Base-by-base conservation (phyloP, 768 basidiomycete species). In the Amanita phalloides region DNA sequence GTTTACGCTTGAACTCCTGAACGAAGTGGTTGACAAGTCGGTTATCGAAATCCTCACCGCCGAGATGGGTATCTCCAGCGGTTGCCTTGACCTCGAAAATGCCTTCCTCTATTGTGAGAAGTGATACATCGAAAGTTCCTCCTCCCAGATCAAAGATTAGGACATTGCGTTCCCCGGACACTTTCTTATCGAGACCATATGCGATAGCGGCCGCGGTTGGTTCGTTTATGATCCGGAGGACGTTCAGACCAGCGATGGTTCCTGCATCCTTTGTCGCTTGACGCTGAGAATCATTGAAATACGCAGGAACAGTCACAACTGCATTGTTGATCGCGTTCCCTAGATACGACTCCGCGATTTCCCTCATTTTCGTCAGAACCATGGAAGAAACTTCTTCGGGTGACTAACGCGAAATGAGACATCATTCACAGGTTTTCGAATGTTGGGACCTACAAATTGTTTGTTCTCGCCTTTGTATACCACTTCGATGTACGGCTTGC, bases 271-370 rank as follows among this genome's bases (percentile, higher is more conserved):
- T 98, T 61, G 95, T 98, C 20, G 95, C 95, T 64, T 95, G 92
- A 65, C 95, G 89, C 66, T 98, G 95, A 23, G 95, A 94, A 74
- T 98, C 93, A 69, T 98, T 98, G 79, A 97, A 97, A 77, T 97
- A 97, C 35, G 94, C 93, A 30, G 94, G 94, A 56, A 97, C 86
- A 25, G 93, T 95, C 62, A 97, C 85, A 60, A 98, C 95, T 51
- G 95, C 95, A 68, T 94, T 92, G 68, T 67, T 83, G 66, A 93
- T 73, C 51, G 74, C 79, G 61, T 72, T 76, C 54, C 95, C 92
- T 59, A 98, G 79, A 73, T 98, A 96, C 46, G 95, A 86, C 75
- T 98, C 95, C 32, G 95, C 91, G 53, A 82, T 90, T 74, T 98
- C 94, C 81, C 92, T 96, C 93, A 98, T 97, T 75, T 98, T 98